Conservation (phyloP, 2,329 filamentous ascomycete species). For the Dothideomycetes sp. region DNA sequence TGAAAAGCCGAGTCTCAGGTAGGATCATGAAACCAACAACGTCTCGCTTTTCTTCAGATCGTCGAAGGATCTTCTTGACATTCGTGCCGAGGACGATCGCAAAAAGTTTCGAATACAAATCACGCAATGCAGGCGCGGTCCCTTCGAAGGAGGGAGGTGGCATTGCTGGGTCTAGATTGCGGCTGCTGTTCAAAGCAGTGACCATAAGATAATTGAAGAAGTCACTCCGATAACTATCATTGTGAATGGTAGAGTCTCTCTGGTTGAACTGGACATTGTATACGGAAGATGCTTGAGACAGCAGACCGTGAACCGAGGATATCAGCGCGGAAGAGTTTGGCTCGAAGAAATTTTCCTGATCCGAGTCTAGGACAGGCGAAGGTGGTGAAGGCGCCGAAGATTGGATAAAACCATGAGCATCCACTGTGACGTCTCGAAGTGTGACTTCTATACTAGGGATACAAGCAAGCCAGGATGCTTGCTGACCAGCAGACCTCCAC, state of each 20-base stretch:
- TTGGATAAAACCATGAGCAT: constrained; percentile 25
- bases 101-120: constrained; percentile 32
- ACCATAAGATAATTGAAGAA: constrained; percentile 42
- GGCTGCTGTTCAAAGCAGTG: constrained; percentile 21
- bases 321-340: not conserved
- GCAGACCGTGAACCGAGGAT: not conserved
- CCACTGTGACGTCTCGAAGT: constrained; percentile 28
- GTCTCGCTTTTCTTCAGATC: rapidly evolving
- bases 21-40: constrained; percentile 17
- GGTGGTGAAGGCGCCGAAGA: not conserved
- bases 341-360: not conserved
- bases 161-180: constrained; percentile 29
- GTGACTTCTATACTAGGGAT: constrained; percentile 26
- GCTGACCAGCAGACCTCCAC: too few relatives aligned
- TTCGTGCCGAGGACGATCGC: constrained; percentile 38
- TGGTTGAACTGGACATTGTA: not conserved
- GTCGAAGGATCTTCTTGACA: constrained; percentile 29
- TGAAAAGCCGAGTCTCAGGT: constrained; percentile 38
- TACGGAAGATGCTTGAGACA: not conserved
- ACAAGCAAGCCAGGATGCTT: constrained; percentile 22
- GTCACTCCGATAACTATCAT: constrained; percentile 35
- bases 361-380: too few relatives aligned
- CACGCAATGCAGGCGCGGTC: constrained; percentile 19
- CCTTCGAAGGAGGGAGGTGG: constrained; percentile 27
- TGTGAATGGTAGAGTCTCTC: constrained; percentile 38